Evolutionary conservation across 2,329 filamentous ascomycete species (phyloP).

Genomic region (Aspergillus sp.): DNA sequence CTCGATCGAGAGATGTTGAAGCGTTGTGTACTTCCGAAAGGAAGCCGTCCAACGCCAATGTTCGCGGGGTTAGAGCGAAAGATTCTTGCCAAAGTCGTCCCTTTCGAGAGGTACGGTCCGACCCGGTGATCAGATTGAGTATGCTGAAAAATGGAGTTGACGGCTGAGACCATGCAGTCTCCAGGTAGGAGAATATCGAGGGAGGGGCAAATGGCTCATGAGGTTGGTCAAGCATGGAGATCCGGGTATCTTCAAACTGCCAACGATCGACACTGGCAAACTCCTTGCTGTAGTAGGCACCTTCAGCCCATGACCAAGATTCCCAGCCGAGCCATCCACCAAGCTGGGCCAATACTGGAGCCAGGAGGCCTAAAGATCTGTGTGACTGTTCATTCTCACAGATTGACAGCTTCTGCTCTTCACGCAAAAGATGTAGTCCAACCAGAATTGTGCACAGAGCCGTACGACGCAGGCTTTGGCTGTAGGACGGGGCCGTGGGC

Average conservation of each 20-base stretch:
- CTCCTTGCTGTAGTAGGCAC: constrained; percentile 61
- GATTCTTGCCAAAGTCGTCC: constrained; percentile 37
- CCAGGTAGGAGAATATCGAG: constrained; percentile 58
- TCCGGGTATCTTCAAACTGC: constrained; percentile 55
- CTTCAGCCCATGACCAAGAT: constrained; percentile 55
- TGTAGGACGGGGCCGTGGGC: constrained; percentile 58
- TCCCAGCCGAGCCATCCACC: constrained; percentile 77
- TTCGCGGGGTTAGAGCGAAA: constrained; percentile 59
- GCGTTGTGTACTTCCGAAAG: constrained; percentile 57
- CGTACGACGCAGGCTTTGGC: constrained; percentile 58
- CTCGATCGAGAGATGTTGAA: constrained; percentile 59
- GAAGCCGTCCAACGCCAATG: constrained; percentile 67
- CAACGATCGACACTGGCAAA: constrained; percentile 55
- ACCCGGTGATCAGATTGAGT: constrained; percentile 46
- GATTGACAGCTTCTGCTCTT: constrained; percentile 82
- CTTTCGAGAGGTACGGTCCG: constrained; percentile 27
- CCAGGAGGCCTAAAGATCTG: constrained; percentile 53
- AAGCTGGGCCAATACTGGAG: constrained; percentile 77
- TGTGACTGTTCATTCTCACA: constrained; percentile 50
- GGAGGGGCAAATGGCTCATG: constrained; percentile 56
- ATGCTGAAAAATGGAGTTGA: constrained; percentile 50
- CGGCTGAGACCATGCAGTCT: constrained; percentile 36
- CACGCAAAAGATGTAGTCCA: constrained; percentile 79
- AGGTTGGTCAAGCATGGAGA: constrained; percentile 45
- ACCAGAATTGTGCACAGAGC: constrained; percentile 68